Evolutionary conservation across 345 rosid genomes (phyloP).

Genomic region (Rhizophora apiculata): DNA sequence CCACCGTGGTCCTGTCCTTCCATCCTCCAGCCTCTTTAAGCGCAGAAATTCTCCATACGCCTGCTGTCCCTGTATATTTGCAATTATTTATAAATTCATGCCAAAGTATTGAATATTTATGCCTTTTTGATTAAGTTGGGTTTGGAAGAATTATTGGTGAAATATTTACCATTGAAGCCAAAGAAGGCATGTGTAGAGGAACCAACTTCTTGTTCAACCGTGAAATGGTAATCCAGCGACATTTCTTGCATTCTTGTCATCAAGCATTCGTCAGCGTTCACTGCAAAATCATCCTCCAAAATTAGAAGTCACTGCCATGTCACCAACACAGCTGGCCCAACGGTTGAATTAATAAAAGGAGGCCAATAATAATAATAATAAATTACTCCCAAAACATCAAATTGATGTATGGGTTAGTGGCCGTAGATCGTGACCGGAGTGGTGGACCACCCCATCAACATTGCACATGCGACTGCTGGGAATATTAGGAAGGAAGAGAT

Average conservation of each 20-base stretch:
- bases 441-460: conserved; percentile 36
- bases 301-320: conserved; percentile 7
- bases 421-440: conserved; percentile 27
- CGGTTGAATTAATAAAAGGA: too few species aligned
- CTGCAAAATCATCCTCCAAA: conserved; percentile 36
- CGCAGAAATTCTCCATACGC: conserved; percentile 90
- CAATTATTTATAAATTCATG: too few species aligned
- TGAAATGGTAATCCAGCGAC: conserved; percentile 93
- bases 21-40: conserved; percentile 96
- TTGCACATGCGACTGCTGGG: conserved; percentile 48
- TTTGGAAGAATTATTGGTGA: background rate
- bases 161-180: conserved; percentile 75
- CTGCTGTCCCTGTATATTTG: conserved; percentile 72
- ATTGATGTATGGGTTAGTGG: conserved; percentile 25
- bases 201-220: conserved; percentile 96
- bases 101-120: too few species aligned
- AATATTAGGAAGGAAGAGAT: background rate
- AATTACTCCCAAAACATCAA: background rate
- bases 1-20: conserved; percentile 98
- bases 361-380: background rate
- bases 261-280: conserved; percentile 87
- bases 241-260: conserved; percentile 99
- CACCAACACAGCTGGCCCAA: conserved; percentile 34
- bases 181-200: conserved; percentile 91
- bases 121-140: too few species aligned